These are phyloP conservation scores for Trichopus zeylanicus DNA, from an alignment of 116 monocot species.

Conservation along the genomic window DNA sequence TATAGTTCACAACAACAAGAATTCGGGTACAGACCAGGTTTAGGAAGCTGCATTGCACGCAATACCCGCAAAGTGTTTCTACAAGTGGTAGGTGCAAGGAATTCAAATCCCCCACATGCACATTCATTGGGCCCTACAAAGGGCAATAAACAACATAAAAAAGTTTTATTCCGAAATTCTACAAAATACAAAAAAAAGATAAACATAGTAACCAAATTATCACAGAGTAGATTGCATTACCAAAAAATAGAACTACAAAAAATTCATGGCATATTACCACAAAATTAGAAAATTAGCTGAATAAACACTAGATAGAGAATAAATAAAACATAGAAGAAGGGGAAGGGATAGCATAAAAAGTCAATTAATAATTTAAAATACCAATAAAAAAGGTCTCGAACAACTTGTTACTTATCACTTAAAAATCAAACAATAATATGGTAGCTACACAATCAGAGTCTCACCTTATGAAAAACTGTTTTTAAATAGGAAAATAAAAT, in stretches of 20 bases:
- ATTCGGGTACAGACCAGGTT: conserved; percentile 47
- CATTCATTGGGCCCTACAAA: conserved; percentile 34
- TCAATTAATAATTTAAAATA: background rate
- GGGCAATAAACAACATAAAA: background rate
- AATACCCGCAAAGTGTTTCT: conserved; percentile 79
- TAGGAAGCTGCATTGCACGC: conserved; percentile 85
- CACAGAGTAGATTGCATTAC: too few species aligned
- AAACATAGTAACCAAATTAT: too few species aligned
- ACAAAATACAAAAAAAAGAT: too few species aligned
- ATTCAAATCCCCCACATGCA: conserved; percentile 58
- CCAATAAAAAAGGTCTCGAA: background rate
- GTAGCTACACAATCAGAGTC: too few species aligned
- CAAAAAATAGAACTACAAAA: too few species aligned
- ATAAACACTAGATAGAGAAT: too few species aligned
- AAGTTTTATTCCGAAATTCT: too few species aligned
- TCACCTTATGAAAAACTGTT: too few species aligned
- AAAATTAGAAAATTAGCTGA: too few species aligned
- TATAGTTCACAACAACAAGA: background rate
- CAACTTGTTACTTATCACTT: background rate
- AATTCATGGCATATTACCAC: too few species aligned
- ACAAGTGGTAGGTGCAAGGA: conserved; percentile 82
- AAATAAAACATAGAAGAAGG: background rate
- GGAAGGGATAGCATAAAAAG: background rate
- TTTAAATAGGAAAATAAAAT: too few species aligned
- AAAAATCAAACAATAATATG: too few species aligned